Evolutionary conservation across 1,284 basidiomycete genomes (phyloP), one percentile per base, ranked within the genome.

Genomic region (Pyrrhoderma lamaoense): DNA sequence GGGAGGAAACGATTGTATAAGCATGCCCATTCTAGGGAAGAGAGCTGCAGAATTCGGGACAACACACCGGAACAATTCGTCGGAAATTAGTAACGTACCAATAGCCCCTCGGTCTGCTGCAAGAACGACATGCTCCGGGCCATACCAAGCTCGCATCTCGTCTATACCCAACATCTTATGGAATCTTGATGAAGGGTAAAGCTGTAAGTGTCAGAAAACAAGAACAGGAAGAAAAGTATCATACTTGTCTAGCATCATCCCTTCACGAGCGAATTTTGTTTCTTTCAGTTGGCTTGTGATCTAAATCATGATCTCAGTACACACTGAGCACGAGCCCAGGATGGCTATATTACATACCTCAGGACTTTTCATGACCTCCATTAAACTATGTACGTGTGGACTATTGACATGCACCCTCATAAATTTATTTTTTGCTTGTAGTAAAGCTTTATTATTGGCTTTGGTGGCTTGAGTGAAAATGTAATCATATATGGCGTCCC

Each of bases 131-230:
- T 99, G 95, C 43, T 89, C 82, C 38, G 95, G 93, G 0, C 96
- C 95, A 66, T 99, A 99, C 95, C 96, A 99, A 3, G 96, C 96
- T 50, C 96, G 79, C 70, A 94, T 84, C 66, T 98, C 94, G 62
- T 99, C 93, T 4, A 77, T 79, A 0, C 89, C 90, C 9, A 99
- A 77, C 89, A 95, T 98, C 68, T 97, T 97, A 73, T 92, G 92
- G 70, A 97, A 97, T 62, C 93, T 96, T 21, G 2, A 44, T 23
- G 39, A 45, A 57, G 11, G 39, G 13, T 5, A 23, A 37, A 21
- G 27, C n/a, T 22, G n/a, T 22, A 40, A 8, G n/a, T 18, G 38
- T 18, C 21, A 22, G 38, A 40, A 16, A 40, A 18, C 14, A 14
- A n/a, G 8, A 40, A 40, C 7, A 57, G 22, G n/a, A n/a, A 22